Base-by-base conservation (phyloP, 1,139 yeast genomes). In the Candida anutae region DNA sequence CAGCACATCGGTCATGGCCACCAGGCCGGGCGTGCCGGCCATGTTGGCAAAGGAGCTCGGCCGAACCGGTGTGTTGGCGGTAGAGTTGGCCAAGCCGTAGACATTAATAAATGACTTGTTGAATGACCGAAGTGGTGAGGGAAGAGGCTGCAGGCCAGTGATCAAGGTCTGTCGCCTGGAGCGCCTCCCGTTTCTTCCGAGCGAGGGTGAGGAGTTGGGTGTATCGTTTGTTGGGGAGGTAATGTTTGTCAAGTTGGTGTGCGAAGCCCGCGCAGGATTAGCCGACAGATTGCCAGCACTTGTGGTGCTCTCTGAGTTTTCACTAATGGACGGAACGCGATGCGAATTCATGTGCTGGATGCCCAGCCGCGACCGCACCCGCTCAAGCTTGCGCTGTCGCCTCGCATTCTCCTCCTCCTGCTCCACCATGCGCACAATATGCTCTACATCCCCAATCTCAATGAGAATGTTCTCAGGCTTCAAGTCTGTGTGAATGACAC, bases 121-220 rank as follows among this genome's bases (percentile, higher is more conserved):
- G 33, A 48, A 48, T 1, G 52, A 40, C 16, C 54, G 38, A 20
- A 82, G 60, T 3, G 94, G 90, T 1, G 88, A 77, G 1, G 94
- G 93, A 29, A 84, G 58, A 10, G 95, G 94, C 47, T 81, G 90
- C 0, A 90, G 79, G 1, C 90, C 95, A 0, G 94, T 83, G 27
- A 88, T 79, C 22, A 85, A 56, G 0, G 94, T 77, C 37, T 76
- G 77, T 26, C 94, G 60, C 44, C 95, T 68, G 15, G 84, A 62
- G 32, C 80, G 60, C 35, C 84, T 58, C 4, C 70, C 71, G 36
- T 59, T 59, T 32, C 70, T 45, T 2, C 69, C 69, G 15, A 62
- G 43, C 1, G 67, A 58, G 2, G 71, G 69, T 5, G 67, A 53
- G 26, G 13, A 18, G 18, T 13, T 23, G 16, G 10, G 15, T 5